These are phyloP conservation scores for Citrus sp. DNA, from an alignment of 345 rosid species.

Conservation along the genomic window DNA sequence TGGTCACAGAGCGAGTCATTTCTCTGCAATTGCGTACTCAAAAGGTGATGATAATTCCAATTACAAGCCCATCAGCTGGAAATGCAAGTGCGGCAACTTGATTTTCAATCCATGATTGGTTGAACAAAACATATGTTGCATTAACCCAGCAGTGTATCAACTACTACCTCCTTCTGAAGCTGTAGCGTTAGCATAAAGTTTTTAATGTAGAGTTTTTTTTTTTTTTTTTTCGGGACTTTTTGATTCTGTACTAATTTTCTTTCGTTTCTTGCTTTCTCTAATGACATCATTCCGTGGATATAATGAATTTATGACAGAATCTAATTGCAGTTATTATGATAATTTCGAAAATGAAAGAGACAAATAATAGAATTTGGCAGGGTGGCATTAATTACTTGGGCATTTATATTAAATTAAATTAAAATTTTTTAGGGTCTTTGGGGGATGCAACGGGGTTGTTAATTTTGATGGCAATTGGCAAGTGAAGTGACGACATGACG, in stretches of 20 bases:
- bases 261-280: background rate
- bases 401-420: background rate
- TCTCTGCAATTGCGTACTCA: slow-evolving; percentile 23
- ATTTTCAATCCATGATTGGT: slow-evolving; percentile 54
- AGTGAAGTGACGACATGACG: slow-evolving; percentile 8
- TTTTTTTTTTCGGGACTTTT: no score
- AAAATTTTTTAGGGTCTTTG: no score
- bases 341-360: no score
- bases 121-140: background rate
- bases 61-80: slow-evolving; percentile 80
- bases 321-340: background rate
- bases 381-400: background rate
- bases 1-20: slow-evolving; percentile 11
- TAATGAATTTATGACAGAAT: background rate
- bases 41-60: slow-evolving; percentile 57
- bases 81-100: slow-evolving; percentile 68
- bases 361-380: background rate
- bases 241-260: background rate
- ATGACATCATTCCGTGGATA: background rate
- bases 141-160: background rate
- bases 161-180: background rate
- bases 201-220: background rate
- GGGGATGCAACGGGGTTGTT: background rate
- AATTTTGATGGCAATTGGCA: background rate
- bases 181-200: background rate